phyloP scores from a whole-genome alignment of 371 early-diverging fungal genomes.

The Basidiobolus heterosporus region DNA sequence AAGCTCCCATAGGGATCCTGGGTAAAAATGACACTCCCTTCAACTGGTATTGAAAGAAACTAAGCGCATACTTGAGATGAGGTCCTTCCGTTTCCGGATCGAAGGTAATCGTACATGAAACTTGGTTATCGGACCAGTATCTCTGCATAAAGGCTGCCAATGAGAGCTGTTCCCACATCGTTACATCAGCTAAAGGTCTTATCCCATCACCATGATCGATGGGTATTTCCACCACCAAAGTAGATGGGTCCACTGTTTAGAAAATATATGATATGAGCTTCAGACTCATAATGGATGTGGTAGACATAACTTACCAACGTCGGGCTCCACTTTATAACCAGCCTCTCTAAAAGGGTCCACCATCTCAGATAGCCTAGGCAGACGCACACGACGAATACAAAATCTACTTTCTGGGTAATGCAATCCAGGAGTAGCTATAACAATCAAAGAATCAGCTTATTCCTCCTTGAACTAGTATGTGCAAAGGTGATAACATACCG shows the following conservation, averaged over 20 bases:
- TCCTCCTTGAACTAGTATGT: too few species aligned
- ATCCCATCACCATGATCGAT: conserved; percentile 17
- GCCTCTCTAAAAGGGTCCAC: conserved; percentile 6
- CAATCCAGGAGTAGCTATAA: conserved; percentile 19
- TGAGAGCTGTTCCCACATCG: conserved; percentile 22
- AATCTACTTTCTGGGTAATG: conserved; percentile 20
- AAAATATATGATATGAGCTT: too few species aligned
- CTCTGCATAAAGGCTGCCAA: conserved; percentile 19
- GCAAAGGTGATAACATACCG: not conserved
- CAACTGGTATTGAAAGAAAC: conserved; percentile 20
- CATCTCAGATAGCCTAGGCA: conserved; percentile 10
- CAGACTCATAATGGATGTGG: too few species aligned
- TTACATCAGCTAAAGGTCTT: conserved; percentile 10
- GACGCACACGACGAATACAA: conserved; percentile 19
- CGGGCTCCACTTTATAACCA: conserved; percentile 12
- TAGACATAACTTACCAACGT: conserved; percentile 1
- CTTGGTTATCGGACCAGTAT: conserved; percentile 23
- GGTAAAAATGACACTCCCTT: conserved; percentile 18
- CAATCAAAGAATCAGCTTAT: not conserved
- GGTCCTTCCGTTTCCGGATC: conserved; percentile 13
- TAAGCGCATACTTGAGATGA: conserved; percentile 10
- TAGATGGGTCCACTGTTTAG: conserved; percentile 8
- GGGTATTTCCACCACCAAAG: conserved; percentile 16
- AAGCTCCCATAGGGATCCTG: conserved; percentile 11
- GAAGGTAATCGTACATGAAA: conserved; percentile 19